These are phyloP conservation scores for Oehlia diaphana DNA, from an alignment of 192 early-diverging fungal genomes.

Conservation along the genomic window DNA sequence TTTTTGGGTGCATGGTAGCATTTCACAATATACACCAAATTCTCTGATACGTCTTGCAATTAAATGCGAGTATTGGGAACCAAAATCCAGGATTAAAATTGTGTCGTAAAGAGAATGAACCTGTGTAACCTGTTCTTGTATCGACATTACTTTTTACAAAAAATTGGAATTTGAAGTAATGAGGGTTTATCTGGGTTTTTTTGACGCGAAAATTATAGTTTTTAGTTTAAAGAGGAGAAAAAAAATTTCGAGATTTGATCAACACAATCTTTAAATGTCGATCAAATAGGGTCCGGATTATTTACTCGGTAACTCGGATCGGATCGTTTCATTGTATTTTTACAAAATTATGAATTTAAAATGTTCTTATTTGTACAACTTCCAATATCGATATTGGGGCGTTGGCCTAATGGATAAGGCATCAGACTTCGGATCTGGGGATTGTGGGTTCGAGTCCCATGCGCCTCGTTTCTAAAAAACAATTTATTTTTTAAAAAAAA, in stretches of 20 bases:
- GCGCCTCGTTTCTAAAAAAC: conserved; percentile 26
- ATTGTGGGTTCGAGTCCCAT: conserved; percentile 49
- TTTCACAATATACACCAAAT: conserved; percentile 98
- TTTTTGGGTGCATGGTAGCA: conserved; percentile 95
- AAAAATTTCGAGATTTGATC: conserved; percentile 1
- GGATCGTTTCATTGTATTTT: too few relatives aligned
- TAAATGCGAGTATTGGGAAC: conserved; percentile 98
- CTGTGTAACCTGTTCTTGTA: conserved; percentile 42
- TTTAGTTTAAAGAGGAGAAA: too few relatives aligned
- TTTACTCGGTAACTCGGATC: too few relatives aligned
- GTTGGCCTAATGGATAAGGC: conserved; percentile 47
- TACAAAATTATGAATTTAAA: neutral
- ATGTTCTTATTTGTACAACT: neutral
- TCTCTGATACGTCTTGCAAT: conserved; percentile 95
- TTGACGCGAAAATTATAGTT: too few relatives aligned
- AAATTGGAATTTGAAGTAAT: neutral
- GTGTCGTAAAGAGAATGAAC: conserved; percentile 90
- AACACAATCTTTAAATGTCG: neutral
- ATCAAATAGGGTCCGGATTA: too few relatives aligned
- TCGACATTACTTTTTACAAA: neutral
- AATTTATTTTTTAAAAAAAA: conserved; percentile 5
- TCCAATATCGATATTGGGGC: neutral
- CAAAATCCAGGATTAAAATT: conserved; percentile 98
- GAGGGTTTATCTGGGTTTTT: too few relatives aligned
- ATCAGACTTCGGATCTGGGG: conserved; percentile 49